Base-by-base conservation (phyloP, 345 rosid species). In the Syzygium jambos region DNA sequence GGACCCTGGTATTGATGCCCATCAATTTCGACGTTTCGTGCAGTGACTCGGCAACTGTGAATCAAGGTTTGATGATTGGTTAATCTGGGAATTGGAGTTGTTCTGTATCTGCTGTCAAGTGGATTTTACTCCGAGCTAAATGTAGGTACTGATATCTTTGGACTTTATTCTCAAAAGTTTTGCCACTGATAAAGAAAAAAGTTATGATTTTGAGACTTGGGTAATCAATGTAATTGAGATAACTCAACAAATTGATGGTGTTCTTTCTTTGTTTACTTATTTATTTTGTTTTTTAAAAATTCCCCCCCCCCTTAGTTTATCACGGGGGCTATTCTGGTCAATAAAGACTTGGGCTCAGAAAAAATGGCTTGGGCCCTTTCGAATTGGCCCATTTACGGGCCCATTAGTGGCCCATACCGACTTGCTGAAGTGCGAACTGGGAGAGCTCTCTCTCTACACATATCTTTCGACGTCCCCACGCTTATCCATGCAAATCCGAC, bases 401-500 rank as follows among this genome's bases (percentile, higher is more conserved):
- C 41, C 78, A 68, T 43, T 43, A 8, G 19, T 30, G 80, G 25
- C 46, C 80, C 80, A 19, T 41, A 11, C 46, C 80, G 5, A 34
- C 49, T 68, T 3, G 73, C 73, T 61, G 73, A n/a, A n/a, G 34
- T 61, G 73, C 34, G 34, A 61, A n/a, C 73, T n/a, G 54, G 6
- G 54, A 52, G 17, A 14, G 2, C 29, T n/a, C 68, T 55, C 57
- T 21, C 80, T 19, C 46, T 34, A 21, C 23, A 17, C 49, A 73
- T 73, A 34, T 34, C 80, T 73, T 73, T 34, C 11, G 46, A 73
- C 49, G 86, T 38, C 86, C 93, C 95, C 93, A 93, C 95, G 80
- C 88, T 93, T 88, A 96, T 95, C 98, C 93, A 91, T 27, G 78
- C 16, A 90, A 54, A 11, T 88, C 88, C 88, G 17, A 93, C 92